Evolutionary conservation across 208 protist species (phyloP).

Genomic region (Kentomonas sorsogonicus): DNA sequence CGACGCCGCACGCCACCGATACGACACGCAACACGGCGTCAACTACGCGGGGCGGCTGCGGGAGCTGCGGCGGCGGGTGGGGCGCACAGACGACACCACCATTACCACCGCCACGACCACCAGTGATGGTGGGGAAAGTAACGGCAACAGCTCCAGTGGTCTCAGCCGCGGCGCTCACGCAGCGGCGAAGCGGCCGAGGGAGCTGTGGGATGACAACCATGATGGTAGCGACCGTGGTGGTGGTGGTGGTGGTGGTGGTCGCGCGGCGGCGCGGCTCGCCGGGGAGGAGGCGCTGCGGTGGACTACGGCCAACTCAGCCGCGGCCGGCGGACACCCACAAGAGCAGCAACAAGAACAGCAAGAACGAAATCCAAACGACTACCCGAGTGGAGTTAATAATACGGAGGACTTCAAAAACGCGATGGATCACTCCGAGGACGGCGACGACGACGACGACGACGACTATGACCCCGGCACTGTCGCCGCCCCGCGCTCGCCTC

Average conservation of each 20-base stretch:
- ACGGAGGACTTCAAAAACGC: not conserved
- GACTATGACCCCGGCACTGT: slow-evolving; percentile 18
- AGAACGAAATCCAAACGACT: no score
- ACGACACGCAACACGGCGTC: slow-evolving; percentile 66
- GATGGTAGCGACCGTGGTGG: no score
- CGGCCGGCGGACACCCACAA: not conserved
- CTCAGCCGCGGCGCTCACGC: not conserved
- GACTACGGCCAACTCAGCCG: no score
- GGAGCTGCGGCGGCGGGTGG: slow-evolving; percentile 29
- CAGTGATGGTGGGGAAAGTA: not conserved
- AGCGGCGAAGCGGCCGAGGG: no score
- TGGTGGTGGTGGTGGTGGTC: no score
- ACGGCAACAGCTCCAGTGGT: no score
- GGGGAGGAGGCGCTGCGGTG: no score
- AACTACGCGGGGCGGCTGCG: slow-evolving; percentile 55
- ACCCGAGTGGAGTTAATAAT: no score
- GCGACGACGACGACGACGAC: slow-evolving; percentile 28
- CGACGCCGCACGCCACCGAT: slow-evolving; percentile 43
- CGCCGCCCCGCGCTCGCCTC: not conserved
- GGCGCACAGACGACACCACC: slow-evolving; percentile 26
- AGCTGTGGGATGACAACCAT: no score
- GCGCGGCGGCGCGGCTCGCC: no score
- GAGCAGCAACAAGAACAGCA: not conserved
- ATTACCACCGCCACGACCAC: slow-evolving; percentile 10
- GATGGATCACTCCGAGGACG: slow-evolving; percentile 13